Conservation (phyloP, 495 filamentous ascomycete genomes). For the Cercophora samala region DNA sequence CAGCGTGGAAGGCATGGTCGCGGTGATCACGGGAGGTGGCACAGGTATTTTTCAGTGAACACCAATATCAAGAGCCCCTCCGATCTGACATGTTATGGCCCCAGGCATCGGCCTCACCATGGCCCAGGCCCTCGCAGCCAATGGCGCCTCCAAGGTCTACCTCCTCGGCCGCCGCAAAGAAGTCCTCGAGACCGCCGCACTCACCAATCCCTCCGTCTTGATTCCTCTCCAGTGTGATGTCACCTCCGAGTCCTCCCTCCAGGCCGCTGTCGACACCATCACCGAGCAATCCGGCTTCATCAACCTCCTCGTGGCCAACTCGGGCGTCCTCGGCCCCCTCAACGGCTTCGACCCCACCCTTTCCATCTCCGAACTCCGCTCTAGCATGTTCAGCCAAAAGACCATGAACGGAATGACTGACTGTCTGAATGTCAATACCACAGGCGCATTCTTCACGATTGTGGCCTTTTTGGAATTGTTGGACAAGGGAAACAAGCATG, state of each 20-base stretch:
- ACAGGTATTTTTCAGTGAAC: slow-evolving; percentile 48
- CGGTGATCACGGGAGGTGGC: slow-evolving; percentile 60
- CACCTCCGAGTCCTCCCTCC: slow-evolving; percentile 58
- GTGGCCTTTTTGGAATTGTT: slow-evolving; percentile 64
- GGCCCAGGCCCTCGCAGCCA: slow-evolving; percentile 57
- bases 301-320: slow-evolving; percentile 65
- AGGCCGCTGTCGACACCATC: slow-evolving; percentile 52
- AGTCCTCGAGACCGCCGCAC: slow-evolving; percentile 45
- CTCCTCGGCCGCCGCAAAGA: slow-evolving; percentile 60
- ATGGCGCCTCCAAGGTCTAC: slow-evolving; percentile 66
- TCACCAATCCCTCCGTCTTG: slow-evolving; percentile 38
- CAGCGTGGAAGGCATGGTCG: slow-evolving; percentile 57
- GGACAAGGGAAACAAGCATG: slow-evolving; percentile 56
- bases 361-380: slow-evolving; percentile 41
- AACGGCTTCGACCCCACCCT: slow-evolving; percentile 34
- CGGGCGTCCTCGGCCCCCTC: slow-evolving; percentile 47
- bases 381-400: slow-evolving; percentile 37
- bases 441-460: slow-evolving; percentile 59
- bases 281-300: slow-evolving; percentile 45
- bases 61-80: neutral
- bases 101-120: slow-evolving; percentile 65
- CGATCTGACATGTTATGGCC: neutral
- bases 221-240: slow-evolving; percentile 62
- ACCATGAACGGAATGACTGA: slow-evolving; percentile 51
- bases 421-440: slow-evolving; percentile 57